Base-by-base conservation (phyloP, 2,329 filamentous ascomycete genomes). In the Truncatella angustata region DNA sequence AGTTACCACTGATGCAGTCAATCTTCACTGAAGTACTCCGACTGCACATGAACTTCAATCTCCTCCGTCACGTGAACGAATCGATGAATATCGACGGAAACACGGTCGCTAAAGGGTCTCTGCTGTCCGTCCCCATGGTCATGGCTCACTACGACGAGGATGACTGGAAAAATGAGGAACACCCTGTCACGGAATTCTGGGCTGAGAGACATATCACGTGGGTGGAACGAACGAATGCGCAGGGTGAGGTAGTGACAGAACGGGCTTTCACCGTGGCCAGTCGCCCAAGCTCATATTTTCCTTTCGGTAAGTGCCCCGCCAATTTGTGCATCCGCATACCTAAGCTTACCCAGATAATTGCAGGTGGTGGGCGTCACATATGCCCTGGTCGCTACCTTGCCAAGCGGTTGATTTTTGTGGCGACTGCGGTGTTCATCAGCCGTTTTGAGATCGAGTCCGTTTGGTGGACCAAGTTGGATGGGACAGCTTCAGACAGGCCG, bases 301-400 rank as follows among this genome's bases (percentile, higher is more conserved):
- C 43, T 30, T 46, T 30, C 28, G 43, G 43, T 46, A 43, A 18
- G 39, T 43, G 18, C 4, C 39, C 23, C 23, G 16, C 2, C 14
- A 34, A 24, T 43, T n/a, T 23, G 23, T 43, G 20, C 23, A 23
- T 26, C n/a, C 23, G 16, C 14, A 23, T 4, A 20, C 39, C 20
- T 5, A 43, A 43, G 20, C 18, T 43, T 23, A 43, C 4, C 16
- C 39, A 20, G n/a, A 23, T 9, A 26, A 16, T 43, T 23, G n/a
- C 35, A 56, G 68, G 71, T 9, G 70, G 68, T 7, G 70, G 70
- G 0, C 44, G 56, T 0, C 58, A 62, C 2, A 64, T 70, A 16
- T 75, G 71, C 50, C 70, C 72, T 1, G 71, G 71, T 2, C 62
- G 71, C 1, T 60, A 66, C 44, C 70, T 73, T 55, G 70, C 70